These are phyloP conservation scores for Cubamyces sp. DNA, from an alignment of 768 basidiomycete species.

Conservation along the genomic window DNA sequence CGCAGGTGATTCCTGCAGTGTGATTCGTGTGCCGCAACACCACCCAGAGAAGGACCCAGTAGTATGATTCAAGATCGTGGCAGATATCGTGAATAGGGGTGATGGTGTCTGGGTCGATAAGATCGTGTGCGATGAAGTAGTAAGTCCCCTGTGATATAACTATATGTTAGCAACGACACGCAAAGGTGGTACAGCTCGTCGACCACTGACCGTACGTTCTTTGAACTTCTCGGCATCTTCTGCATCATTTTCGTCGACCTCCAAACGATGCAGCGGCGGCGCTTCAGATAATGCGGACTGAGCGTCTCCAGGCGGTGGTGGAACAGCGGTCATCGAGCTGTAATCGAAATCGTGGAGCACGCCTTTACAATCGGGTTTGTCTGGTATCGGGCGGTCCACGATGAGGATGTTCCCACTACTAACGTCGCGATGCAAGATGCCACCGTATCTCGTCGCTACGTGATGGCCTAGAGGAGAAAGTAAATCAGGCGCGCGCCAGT, in stretches of 20 bases:
- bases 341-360: constrained; percentile 2
- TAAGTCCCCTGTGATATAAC: background rate
- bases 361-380: background rate
- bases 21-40: constrained; percentile 11
- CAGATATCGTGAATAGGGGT: background rate
- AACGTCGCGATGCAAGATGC: constrained; percentile 1
- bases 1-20: too few species aligned
- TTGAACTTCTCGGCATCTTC: background rate
- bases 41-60: constrained; percentile 21
- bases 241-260: background rate
- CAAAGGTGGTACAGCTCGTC: too few species aligned
- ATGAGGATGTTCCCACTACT: constrained; percentile 11
- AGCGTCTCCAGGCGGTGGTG: background rate
- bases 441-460: background rate
- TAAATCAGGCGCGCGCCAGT: too few species aligned
- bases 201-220: background rate
- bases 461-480: background rate
- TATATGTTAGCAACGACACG: background rate
- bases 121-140: constrained; percentile 10
- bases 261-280: background rate
- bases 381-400: background rate
- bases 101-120: background rate
- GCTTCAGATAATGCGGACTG: background rate
- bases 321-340: background rate
- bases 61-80: constrained; percentile 24